Base-by-base conservation (phyloP, 2,329 filamentous ascomycete genomes). In the Cladosporium velox region DNA sequence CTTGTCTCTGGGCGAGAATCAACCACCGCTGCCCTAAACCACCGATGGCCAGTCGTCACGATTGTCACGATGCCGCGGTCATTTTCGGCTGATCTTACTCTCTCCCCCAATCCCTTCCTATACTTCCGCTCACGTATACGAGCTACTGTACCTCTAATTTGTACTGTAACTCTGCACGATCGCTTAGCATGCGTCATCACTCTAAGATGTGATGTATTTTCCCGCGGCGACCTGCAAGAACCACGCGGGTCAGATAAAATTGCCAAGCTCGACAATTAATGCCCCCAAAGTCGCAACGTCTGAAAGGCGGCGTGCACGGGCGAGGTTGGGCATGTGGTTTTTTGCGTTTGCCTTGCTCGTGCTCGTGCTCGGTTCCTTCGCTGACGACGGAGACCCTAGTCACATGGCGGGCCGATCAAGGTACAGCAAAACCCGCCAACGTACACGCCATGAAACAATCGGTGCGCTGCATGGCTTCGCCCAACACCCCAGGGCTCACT, bases 401-500 rank as follows among this genome's bases (percentile, higher is more conserved):
- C 26, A 49, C 18, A 55, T n/a, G 61, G 51, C 61, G 61, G 61
- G 34, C 61, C 51, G 61, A 47, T 38, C 61, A 64, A 64, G 61
- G 51, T 34, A 57, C 51, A 64, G 61, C 61, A 64, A 30, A 51
- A 47, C 30, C 34, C 14, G 32, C 51, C 49, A 32, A 38, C 24
- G 24, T 26, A 38, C 51, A 57, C 61, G 61, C 61, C 51, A 64
- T 54, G 60, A 54, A 54, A 52, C 60, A 54, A 63, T 64, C 61
- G 35, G 61, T 64, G 61, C 51, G 61, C 61, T 64, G 61, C 47
- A 62, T 49, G 47, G 61, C 51, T 57, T 64, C 55, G 61, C 61
- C 51, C 61, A 64, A 64, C 61, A 52, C 35, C 51, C 61, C 61
- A 57, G 61, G 61, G 61, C 61, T 62, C 51, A 62, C 57, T 47